Base-by-base conservation (phyloP, 768 basidiomycete genomes). In the Lactifluus piperatus region DNA sequence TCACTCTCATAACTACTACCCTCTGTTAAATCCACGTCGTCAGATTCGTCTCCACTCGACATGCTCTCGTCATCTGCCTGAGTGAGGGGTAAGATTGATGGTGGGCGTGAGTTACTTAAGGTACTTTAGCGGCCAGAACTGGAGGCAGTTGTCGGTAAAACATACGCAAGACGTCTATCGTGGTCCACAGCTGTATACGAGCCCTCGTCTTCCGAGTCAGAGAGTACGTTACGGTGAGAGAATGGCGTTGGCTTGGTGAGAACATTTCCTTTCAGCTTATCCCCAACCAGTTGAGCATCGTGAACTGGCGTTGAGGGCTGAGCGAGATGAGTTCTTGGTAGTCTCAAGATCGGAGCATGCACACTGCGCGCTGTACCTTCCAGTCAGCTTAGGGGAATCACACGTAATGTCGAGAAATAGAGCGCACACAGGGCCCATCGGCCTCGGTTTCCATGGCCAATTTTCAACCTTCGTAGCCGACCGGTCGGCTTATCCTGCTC, bases 21-120 rank as follows among this genome's bases (percentile, higher is more conserved):
- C 48, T 85, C 85, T 2, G 82, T 86, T 50, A 87, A 67, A 66
- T 85, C 86, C 24, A 81, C 83, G 62, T 88, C 74, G 64, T 91
- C 91, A 2, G 90, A 91, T 70, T 92, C 90, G 62, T 91, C 89
- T 3, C 81, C 83, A 51, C 82, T 85, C 9, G 80, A 81, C 66
- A 84, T 76, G 54, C 74, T 77, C 18, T 72, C 73, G 49, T 84
- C 73, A 20, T 77, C 80, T 7, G 79, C 78, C 26, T 77, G 61
- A 22, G 24, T 24, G 11, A 51, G 20, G 11, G 73, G 72, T 47
- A 71, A 60, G 24, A 73, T 60, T 5, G 77, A 77, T 4, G 77
- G 68, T 11, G 80, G 75, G 24, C 85, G 82, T 7, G 80, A 81
- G 64, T 75, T 76, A 51, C 84, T 85, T 63, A 43, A 57, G 39